Percentiles rank a stretch among this genome's conserved stretches.
Evolutionary conservation across 106 monocot species (phyloP).

Genomic region (Dendrobium catenatum): DNA sequence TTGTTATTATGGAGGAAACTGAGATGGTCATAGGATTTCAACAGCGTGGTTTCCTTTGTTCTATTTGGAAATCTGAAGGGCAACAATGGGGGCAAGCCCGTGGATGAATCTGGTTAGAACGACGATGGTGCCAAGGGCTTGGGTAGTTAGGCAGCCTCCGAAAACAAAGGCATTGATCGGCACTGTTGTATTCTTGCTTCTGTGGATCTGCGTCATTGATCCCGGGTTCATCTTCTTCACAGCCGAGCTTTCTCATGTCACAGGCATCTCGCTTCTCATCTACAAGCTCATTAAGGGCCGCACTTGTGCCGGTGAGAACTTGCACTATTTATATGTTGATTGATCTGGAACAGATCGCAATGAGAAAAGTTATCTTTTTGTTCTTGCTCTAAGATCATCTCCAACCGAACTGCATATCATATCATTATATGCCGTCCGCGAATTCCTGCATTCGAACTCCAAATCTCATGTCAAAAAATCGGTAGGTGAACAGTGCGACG

Average conservation of each 20-base stretch:
- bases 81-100: background rate
- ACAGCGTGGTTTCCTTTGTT: background rate
- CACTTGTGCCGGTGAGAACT: slow-evolving; percentile 6
- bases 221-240: background rate
- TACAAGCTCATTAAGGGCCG: slow-evolving; percentile 7
- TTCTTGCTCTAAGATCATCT: no score
- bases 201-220: background rate
- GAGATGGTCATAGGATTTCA: background rate
- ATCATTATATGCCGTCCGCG: no score
- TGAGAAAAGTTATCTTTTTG: no score
- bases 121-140: background rate
- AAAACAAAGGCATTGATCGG: background rate
- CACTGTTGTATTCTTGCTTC: background rate
- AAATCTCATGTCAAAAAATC: no score
- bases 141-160: background rate
- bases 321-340: background rate
- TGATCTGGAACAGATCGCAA: no score
- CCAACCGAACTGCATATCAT: no score
- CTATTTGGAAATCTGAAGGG: background rate
- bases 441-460: no score
- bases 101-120: background rate
- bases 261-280: slow-evolving; percentile 4
- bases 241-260: background rate
- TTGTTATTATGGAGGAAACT: no score
- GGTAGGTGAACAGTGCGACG: no score